phyloP scores from a whole-genome alignment of 2,329 filamentous ascomycete species.

The Claviceps capensis region DNA sequence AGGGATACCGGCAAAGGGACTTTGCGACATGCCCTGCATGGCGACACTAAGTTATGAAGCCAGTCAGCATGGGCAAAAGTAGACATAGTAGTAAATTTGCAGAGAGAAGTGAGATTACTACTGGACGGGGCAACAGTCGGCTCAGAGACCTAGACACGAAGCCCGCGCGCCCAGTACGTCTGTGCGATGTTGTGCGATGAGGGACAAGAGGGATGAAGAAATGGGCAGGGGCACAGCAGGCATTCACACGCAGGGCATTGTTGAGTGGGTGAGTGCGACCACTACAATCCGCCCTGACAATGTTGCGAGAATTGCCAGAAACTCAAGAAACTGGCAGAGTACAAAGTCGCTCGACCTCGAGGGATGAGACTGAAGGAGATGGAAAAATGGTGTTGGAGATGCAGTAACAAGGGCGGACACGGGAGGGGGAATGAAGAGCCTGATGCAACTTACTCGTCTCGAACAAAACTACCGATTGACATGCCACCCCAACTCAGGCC shows the following conservation, averaged over 20 bases:
- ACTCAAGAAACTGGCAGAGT: background rate
- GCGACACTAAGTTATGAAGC: constrained; percentile 51
- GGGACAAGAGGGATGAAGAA: background rate
- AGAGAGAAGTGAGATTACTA: too few relatives aligned
- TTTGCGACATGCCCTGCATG: constrained; percentile 94
- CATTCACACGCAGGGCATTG: background rate
- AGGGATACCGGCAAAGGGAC: constrained; percentile 40
- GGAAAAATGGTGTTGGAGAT: too few relatives aligned
- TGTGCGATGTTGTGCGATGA: background rate
- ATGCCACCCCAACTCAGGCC: constrained; percentile 97
- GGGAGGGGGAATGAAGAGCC: background rate
- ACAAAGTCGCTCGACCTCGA: constrained; percentile 6
- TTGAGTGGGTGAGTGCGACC: too few relatives aligned
- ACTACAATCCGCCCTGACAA: background rate
- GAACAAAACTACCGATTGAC: constrained; percentile 91
- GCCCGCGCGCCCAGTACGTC: background rate
- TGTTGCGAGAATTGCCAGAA: background rate
- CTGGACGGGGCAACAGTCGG: background rate
- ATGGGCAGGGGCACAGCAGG: background rate
- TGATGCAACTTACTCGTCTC: constrained; percentile 70
- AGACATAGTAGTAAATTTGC: background rate
- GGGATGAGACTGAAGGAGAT: constrained; percentile 6
- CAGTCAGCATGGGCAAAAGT: background rate
- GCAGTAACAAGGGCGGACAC: background rate
- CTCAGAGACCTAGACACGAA: background rate